Evolutionary conservation across 805 yeast species (phyloP).

Genomic region (Tetrapisispora pingtungensis): DNA sequence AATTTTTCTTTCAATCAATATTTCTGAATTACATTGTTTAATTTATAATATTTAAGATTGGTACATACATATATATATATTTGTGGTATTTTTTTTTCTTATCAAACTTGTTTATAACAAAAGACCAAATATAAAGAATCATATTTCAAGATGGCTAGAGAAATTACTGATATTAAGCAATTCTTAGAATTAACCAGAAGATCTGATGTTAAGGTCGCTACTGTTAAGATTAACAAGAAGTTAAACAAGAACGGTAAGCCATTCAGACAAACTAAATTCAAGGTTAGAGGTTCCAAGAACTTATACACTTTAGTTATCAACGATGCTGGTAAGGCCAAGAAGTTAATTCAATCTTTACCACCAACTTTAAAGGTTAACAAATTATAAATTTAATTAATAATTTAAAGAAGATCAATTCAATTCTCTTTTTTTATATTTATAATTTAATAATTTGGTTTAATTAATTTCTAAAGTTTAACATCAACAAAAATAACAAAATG

Average conservation of each 20-base stretch:
- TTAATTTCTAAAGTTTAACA: background rate
- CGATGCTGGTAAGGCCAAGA: slow-evolving; percentile 95
- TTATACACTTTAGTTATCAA: slow-evolving; percentile 91
- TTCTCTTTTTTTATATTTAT: background rate
- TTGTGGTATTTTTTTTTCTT: no score
- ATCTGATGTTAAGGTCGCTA: slow-evolving; percentile 87
- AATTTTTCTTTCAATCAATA: no score
- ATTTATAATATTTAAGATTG: no score
- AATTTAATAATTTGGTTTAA: background rate
- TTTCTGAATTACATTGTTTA: no score
- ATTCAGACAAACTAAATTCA: slow-evolving; percentile 94
- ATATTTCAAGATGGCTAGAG: slow-evolving; percentile 34
- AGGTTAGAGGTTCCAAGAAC: slow-evolving; percentile 92
- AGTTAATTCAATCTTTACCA: slow-evolving; percentile 94
- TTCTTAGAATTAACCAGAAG: slow-evolving; percentile 95
- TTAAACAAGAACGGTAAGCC: slow-evolving; percentile 71
- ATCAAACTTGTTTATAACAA: no score
- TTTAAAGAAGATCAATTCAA: background rate
- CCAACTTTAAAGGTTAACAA: slow-evolving; percentile 71
- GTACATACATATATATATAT: no score
- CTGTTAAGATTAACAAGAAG: slow-evolving; percentile 88
- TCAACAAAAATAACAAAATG: background rate
- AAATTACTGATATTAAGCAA: slow-evolving; percentile 94
- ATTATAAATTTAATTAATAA: slow-evolving; percentile 25
- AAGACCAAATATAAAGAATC: slow-evolving; percentile 3